A percentile compares a stretch with the other conserved stretches of the same genome.
These are phyloP conservation scores for Austropuccinia psidii DNA, from an alignment of 1,284 basidiomycete genomes.

Conservation along the genomic window DNA sequence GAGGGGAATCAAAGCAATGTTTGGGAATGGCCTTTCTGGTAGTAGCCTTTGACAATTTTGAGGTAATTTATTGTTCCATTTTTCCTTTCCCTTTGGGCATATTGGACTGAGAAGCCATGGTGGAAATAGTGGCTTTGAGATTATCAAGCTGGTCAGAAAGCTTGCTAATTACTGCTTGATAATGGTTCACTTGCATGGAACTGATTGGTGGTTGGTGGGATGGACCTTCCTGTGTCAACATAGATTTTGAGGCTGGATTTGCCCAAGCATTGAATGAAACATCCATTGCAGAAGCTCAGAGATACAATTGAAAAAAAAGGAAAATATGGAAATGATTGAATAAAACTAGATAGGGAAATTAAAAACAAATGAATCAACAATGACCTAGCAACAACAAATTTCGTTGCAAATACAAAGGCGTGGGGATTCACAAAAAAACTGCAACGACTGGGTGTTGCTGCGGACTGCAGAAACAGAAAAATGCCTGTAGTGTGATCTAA, in stretches of 20 bases:
- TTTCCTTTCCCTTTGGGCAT: neutral
- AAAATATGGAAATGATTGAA: too few relatives aligned
- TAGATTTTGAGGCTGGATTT: neutral
- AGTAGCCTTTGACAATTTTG: neutral
- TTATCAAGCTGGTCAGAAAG: neutral
- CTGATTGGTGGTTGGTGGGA: neutral
- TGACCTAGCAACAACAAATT: neutral
- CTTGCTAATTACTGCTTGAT: neutral
- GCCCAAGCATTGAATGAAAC: neutral
- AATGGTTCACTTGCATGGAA: neutral
- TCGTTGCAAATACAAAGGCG: neutral
- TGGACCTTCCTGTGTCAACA: too few relatives aligned
- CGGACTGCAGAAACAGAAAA: neutral
- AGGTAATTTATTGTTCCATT: neutral
- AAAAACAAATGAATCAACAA: neutral
- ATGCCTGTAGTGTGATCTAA: neutral
- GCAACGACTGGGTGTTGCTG: neutral
- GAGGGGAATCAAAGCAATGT: neutral
- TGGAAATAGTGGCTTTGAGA: constrained; percentile 3
- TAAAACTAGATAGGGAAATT: neutral
- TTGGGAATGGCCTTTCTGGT: neutral
- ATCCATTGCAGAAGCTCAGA: neutral
- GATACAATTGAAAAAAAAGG: neutral
- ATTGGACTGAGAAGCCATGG: neutral
- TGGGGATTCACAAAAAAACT: neutral